Conservation (phyloP, 306 rosid species). For the Prunus mongolica region DNA sequence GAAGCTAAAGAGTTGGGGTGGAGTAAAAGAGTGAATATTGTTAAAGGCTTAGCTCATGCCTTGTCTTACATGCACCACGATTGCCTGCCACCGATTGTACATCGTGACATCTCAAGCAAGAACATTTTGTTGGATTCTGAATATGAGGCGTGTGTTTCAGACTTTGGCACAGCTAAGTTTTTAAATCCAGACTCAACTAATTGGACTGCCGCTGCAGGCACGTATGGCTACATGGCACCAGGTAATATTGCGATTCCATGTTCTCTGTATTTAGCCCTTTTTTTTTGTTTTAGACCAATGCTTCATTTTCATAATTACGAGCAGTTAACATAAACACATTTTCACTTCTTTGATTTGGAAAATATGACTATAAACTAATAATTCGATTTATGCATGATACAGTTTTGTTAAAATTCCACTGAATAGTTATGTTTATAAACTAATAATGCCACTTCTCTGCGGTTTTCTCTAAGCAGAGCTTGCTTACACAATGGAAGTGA, state of each 20-base stretch:
- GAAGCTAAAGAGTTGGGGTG: constrained; percentile 13
- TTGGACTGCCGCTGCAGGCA: constrained; percentile 17
- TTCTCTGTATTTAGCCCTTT: not conserved
- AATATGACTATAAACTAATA: no score
- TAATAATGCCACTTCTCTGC: no score
- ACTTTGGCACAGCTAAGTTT: constrained; percentile 20
- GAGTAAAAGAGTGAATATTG: constrained; percentile 9
- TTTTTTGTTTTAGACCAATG: not conserved
- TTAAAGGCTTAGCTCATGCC: constrained; percentile 10
- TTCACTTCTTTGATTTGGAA: no score
- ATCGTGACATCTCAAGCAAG: constrained; percentile 18
- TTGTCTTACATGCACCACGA: constrained; percentile 25
- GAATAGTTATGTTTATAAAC: no score
- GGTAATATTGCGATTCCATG: not conserved
- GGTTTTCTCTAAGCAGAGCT: no score
- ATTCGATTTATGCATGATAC: no score
- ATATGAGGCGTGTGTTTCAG: not conserved
- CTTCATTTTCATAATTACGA: not conserved
- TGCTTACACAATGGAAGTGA: no score
- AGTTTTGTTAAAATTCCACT: no score
- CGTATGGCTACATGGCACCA: constrained; percentile 16
- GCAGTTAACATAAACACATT: no score
- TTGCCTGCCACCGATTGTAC: constrained; percentile 10
- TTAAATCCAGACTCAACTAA: constrained; percentile 3
- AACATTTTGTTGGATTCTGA: constrained; percentile 17